phyloP scores from a whole-genome alignment of 192 early-diverging fungal genomes.

The Linnemannia schmuckeri region DNA sequence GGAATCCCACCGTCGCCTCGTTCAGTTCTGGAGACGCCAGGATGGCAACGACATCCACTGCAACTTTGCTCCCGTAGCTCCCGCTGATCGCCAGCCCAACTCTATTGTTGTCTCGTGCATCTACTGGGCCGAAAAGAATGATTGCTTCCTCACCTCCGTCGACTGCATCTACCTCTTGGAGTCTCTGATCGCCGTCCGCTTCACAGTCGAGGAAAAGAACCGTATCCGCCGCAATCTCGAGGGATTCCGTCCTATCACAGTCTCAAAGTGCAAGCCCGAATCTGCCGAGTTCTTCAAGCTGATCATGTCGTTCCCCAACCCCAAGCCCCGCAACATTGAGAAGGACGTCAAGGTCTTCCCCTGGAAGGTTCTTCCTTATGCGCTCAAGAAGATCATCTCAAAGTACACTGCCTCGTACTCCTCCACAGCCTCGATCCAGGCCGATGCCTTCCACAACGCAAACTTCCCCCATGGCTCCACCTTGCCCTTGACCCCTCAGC shows the following conservation, averaged over 20 bases:
- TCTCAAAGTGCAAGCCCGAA: conserved; percentile 83
- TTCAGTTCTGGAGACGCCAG: conserved; percentile 82
- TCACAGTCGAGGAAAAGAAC: conserved; percentile 89
- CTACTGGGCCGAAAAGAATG: conserved; percentile 80
- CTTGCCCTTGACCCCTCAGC: conserved; percentile 44
- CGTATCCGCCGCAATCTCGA: conserved; percentile 89
- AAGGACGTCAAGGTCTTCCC: conserved; percentile 92
- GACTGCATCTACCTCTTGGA: conserved; percentile 85
- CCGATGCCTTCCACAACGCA: conserved; percentile 55
- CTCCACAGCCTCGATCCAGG: conserved; percentile 59
- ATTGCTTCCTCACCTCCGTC: conserved; percentile 84
- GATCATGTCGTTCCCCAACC: conserved; percentile 87
- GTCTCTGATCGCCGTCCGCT: conserved; percentile 78
- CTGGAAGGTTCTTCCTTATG: conserved; percentile 78
- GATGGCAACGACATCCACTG: conserved; percentile 75
- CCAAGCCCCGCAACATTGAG: conserved; percentile 88
- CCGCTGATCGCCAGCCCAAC: conserved; percentile 70
- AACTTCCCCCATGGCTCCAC: conserved; percentile 54
- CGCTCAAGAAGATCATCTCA: conserved; percentile 82
- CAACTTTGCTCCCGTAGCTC: conserved; percentile 71
- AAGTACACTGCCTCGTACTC: conserved; percentile 76
- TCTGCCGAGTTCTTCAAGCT: conserved; percentile 83
- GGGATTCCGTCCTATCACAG: conserved; percentile 81
- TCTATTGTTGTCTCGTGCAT: conserved; percentile 84
- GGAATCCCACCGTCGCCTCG: conserved; percentile 72